A percentile compares a stretch with the other conserved stretches of the same genome.
These are phyloP conservation scores for Penicillium argentinense DNA, from an alignment of 495 filamentous ascomycete species.

Conservation along the genomic window DNA sequence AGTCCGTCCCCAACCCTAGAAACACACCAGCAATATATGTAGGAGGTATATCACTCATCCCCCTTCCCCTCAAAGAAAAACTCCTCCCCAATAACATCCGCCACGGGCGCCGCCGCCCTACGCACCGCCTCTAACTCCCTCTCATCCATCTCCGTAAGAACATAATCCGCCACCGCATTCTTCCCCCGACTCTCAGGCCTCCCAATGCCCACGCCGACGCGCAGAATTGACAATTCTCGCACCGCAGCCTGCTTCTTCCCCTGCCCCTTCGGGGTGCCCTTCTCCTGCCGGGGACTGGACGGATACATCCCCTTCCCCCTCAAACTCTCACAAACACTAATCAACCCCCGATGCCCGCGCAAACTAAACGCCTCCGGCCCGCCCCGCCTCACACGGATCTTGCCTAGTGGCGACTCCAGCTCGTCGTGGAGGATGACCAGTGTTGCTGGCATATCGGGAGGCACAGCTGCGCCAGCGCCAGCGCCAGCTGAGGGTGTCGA, in stretches of 20 bases:
- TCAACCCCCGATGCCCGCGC: slow-evolving; percentile 79
- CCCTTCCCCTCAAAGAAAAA: slow-evolving; percentile 30
- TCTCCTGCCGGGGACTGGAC: neutral
- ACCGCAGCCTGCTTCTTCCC: neutral
- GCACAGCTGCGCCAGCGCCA: neutral
- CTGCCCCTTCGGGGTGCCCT: neutral
- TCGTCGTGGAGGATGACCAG: slow-evolving; percentile 84
- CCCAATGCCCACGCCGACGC: slow-evolving; percentile 73
- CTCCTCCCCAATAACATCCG: slow-evolving; percentile 50
- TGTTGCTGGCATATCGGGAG: slow-evolving; percentile 28
- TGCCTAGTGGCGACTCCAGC: slow-evolving; percentile 67
- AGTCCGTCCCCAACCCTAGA: too few relatives aligned
- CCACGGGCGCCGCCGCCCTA: slow-evolving; percentile 48
- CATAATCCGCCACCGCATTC: slow-evolving; percentile 61
- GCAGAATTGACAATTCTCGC: slow-evolving; percentile 38
- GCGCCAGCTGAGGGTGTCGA: neutral
- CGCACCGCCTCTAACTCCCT: slow-evolving; percentile 51
- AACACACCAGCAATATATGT: too few relatives aligned
- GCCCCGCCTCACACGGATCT: slow-evolving; percentile 58
- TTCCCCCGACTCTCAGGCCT: slow-evolving; percentile 59
- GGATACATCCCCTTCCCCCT: slow-evolving; percentile 34
- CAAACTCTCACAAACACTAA: slow-evolving; percentile 58
- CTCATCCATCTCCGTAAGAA: slow-evolving; percentile 60
- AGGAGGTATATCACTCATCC: slow-evolving; percentile 18
- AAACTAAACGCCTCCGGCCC: slow-evolving; percentile 52